phyloP scores from a whole-genome alignment of 1,284 basidiomycete genomes.

The Anthracocystis walkeri region DNA sequence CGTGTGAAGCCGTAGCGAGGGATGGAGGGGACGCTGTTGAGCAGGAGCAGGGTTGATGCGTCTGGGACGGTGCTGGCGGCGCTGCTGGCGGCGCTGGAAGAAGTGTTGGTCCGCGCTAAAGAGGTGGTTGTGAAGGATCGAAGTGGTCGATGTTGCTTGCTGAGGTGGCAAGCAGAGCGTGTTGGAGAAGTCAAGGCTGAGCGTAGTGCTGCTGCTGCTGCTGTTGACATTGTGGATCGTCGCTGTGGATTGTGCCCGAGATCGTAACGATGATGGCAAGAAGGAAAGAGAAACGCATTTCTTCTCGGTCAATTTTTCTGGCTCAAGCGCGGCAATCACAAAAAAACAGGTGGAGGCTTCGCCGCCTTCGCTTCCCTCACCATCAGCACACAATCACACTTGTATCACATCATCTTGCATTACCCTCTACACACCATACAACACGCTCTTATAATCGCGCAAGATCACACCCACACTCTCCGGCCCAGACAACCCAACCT shows the following conservation, averaged over 20 bases:
- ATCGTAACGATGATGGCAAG: too few species aligned
- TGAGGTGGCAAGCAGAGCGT: too few species aligned
- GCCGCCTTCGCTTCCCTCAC: neutral
- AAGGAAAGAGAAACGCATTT: neutral
- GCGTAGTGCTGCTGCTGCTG: neutral
- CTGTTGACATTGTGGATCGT: neutral
- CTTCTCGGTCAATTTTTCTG: neutral
- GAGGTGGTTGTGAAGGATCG: neutral
- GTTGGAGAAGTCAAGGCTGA: neutral
- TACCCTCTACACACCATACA: conserved; percentile 55
- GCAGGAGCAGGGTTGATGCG: conserved; percentile 12
- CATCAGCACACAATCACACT: too few species aligned
- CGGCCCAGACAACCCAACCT: conserved; percentile 66
- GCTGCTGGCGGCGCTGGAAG: too few species aligned
- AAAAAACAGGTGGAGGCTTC: conserved; percentile 10
- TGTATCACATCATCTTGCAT: too few species aligned
- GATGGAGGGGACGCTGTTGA: conserved; percentile 11
- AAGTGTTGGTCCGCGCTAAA: neutral
- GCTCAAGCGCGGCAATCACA: too few species aligned
- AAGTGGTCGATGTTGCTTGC: too few species aligned
- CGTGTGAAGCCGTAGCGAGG: conserved; percentile 28
- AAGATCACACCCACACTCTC: conserved; percentile 68
- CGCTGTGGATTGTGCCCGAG: too few species aligned
- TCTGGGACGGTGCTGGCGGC: conserved; percentile 4
- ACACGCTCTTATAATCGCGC: conserved; percentile 68